A percentile compares a stretch with the other conserved stretches of the same genome.
These are phyloP conservation scores for Neurospora tetraspora DNA, from an alignment of 495 filamentous ascomycete species.

Conservation along the genomic window DNA sequence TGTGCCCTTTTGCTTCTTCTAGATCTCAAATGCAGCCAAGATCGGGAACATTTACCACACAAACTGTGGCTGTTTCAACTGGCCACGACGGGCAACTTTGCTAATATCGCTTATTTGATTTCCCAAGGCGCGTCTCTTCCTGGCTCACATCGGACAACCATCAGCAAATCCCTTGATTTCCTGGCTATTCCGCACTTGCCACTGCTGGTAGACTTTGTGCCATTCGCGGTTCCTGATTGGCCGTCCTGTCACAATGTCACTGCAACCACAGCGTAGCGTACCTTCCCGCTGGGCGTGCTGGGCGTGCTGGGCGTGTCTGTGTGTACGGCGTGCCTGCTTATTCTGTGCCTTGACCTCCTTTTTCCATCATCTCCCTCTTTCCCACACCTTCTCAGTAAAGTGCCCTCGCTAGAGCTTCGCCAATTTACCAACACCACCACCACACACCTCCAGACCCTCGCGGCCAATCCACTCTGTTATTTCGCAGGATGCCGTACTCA, in stretches of 20 bases:
- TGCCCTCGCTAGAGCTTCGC: neutral
- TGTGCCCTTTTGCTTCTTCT: neutral
- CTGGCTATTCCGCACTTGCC: slow-evolving; percentile 2
- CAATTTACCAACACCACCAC: slow-evolving; percentile 3
- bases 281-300: neutral
- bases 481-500: neutral
- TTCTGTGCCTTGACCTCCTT: neutral
- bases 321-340: neutral
- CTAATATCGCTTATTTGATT: slow-evolving; percentile 34
- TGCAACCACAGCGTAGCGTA: neutral
- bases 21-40: neutral
- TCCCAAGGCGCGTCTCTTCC: slow-evolving; percentile 8
- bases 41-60: neutral
- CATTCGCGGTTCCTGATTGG: slow-evolving; percentile 11
- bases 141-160: neutral
- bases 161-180: neutral
- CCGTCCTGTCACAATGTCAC: neutral
- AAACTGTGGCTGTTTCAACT: slow-evolving; percentile 5
- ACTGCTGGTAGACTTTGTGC: neutral
- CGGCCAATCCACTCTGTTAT: neutral
- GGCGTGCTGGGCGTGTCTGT: neutral
- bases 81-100: slow-evolving; percentile 7
- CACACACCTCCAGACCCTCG: too few relatives aligned
- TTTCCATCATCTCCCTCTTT: neutral
- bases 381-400: neutral